A percentile compares a stretch with the other conserved stretches of the same genome.
Evolutionary conservation across 2,329 filamentous ascomycete genomes (phyloP).

Genomic region (Daldinia sp.): DNA sequence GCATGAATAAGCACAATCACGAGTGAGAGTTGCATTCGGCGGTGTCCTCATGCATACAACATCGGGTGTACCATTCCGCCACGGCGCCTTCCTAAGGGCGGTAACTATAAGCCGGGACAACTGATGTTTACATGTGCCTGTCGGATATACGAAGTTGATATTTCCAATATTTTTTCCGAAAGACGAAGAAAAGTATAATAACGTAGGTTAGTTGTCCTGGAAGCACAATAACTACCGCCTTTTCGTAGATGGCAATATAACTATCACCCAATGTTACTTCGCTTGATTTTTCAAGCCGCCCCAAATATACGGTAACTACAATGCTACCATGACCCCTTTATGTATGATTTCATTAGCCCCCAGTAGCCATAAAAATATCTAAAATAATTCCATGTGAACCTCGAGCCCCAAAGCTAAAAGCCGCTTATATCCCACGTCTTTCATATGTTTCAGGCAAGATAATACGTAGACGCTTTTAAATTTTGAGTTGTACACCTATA

Average conservation of each 20-base stretch:
- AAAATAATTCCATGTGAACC: background rate
- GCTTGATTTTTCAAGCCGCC: background rate
- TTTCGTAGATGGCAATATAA: background rate
- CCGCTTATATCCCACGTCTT: background rate
- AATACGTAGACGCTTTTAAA: background rate
- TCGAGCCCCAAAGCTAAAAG: background rate
- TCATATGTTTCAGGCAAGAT: background rate
- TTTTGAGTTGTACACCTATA: background rate
- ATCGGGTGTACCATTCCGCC: conserved; percentile 11
- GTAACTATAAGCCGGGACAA: background rate
- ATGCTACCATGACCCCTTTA: background rate
- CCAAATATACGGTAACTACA: too few species aligned
- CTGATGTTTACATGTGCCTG: background rate
- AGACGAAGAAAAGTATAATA: too few species aligned
- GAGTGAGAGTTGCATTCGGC: conserved; percentile 9
- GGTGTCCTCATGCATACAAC: conserved; percentile 10
- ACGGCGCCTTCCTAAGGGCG: conserved; percentile 4
- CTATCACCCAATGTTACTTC: background rate
- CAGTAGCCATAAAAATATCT: too few species aligned
- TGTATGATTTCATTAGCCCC: too few species aligned
- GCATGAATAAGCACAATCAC: conserved; percentile 15
- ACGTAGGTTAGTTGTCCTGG: background rate
- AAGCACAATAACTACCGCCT: background rate
- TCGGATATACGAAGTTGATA: background rate
- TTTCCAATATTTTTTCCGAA: background rate